Conservation (phyloP, 164 flowering plant genomes). For the Piper longum region DNA sequence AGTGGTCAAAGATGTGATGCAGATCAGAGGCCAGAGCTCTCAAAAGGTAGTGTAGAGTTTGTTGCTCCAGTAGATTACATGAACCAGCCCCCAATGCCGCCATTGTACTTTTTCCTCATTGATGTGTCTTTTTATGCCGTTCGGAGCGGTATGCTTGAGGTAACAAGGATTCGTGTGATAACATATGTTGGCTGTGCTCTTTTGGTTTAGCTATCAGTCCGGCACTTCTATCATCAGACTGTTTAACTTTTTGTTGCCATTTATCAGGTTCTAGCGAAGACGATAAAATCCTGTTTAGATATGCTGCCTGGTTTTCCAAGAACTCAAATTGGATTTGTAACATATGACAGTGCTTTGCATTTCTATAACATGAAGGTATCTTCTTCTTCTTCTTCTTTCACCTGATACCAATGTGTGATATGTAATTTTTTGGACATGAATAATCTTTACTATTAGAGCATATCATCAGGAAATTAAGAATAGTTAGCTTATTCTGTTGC, state of each 20-base stretch:
- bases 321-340: constrained; percentile 93
- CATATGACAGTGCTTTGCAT: constrained; percentile 91
- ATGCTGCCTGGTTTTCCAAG: constrained; percentile 79
- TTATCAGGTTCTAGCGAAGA: constrained; percentile 74
- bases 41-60: constrained; percentile 87
- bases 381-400: constrained; percentile 6
- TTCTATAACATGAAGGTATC: constrained; percentile 95
- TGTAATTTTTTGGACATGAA: not conserved
- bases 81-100: constrained; percentile 99
- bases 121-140: constrained; percentile 86
- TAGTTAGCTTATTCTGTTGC: too few species aligned
- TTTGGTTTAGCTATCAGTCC: not conserved
- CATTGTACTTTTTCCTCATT: constrained; percentile 86
- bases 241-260: not conserved
- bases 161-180: constrained; percentile 16
- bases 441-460: not conserved
- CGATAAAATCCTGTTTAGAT: constrained; percentile 81
- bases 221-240: not conserved
- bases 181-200: not conserved
- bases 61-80: constrained; percentile 98
- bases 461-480: too few species aligned
- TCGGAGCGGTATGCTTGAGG: constrained; percentile 97
- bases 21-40: constrained; percentile 86
- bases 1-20: constrained; percentile 71
- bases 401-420: not conserved